A percentile compares a stretch with the other conserved stretches of the same genome.
Conservation (phyloP, 768 basidiomycete genomes). For the Mycena rebaudengoi region DNA sequence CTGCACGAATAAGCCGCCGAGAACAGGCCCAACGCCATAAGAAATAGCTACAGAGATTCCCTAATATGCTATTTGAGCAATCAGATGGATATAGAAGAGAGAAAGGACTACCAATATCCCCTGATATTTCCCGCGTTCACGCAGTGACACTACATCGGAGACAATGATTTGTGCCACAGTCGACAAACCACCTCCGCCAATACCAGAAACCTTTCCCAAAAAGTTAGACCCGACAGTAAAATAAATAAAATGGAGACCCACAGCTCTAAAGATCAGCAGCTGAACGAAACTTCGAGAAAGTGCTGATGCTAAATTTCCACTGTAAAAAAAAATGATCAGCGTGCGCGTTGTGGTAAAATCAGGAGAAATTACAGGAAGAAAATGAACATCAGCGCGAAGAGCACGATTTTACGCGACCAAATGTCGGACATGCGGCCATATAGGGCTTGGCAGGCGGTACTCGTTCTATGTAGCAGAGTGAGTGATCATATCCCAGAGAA, state of each 20-base stretch:
- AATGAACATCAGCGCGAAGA: constrained; percentile 53
- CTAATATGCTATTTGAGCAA: background rate
- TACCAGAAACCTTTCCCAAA: constrained; percentile 48
- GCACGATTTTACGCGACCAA: constrained; percentile 56
- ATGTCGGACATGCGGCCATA: constrained; percentile 57
- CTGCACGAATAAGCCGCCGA: constrained; percentile 60
- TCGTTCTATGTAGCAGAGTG: constrained; percentile 37
- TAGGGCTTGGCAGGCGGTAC: constrained; percentile 53
- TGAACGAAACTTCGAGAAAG: constrained; percentile 58
- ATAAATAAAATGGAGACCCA: background rate
- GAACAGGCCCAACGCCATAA: constrained; percentile 60
- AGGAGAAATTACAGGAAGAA: constrained; percentile 51
- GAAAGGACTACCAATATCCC: constrained; percentile 52
- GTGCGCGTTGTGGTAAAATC: rapidly evolving
- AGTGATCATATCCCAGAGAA: background rate
- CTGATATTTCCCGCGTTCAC: constrained; percentile 66
- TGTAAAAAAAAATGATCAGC: background rate
- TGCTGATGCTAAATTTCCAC: constrained; percentile 58
- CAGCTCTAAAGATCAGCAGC: constrained; percentile 60
- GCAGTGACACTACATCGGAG: constrained; percentile 63
- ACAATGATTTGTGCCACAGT: constrained; percentile 63
- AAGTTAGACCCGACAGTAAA: background rate
- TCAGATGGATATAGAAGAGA: background rate
- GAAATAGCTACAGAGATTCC: constrained; percentile 57
- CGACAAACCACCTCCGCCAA: constrained; percentile 62